Percentiles rank a stretch among this genome's conserved stretches.
phyloP scores from a whole-genome alignment of 306 rosid species.

The Gillenia trifoliata region DNA sequence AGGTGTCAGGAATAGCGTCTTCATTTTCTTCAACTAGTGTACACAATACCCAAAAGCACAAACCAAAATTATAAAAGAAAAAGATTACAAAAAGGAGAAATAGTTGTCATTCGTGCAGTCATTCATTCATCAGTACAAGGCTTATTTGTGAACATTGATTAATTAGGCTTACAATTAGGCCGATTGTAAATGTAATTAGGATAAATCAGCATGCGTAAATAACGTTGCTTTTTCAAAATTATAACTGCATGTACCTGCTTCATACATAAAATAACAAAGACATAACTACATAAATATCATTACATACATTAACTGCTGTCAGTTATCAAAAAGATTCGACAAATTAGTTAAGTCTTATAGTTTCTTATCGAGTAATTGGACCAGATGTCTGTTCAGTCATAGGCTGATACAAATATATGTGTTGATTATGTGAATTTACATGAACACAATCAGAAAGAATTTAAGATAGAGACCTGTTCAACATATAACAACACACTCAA shows the following conservation, averaged over 20 bases:
- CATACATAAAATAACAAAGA: not conserved
- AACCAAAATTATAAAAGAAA: not conserved
- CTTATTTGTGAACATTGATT: not conserved
- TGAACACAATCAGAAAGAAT: not conserved
- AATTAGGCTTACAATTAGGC: not conserved
- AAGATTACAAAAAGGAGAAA: not conserved
- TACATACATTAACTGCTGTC: not conserved
- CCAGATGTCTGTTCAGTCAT: not conserved
- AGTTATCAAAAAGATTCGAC: not conserved
- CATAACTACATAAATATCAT: not conserved
- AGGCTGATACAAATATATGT: not conserved
- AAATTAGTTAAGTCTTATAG: not conserved
- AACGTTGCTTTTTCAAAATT: no score
- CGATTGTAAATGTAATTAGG: not conserved
- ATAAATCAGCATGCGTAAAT: not conserved
- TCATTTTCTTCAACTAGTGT: conserved; percentile 33
- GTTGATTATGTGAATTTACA: not conserved
- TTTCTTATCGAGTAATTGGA: not conserved
- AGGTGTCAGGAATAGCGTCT: conserved; percentile 35
- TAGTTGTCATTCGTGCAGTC: not conserved
- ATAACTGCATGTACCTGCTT: no score
- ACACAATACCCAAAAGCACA: conserved; percentile 5
- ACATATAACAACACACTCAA: not conserved
- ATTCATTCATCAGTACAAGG: not conserved
- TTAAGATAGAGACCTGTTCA: not conserved